Evolutionary conservation across 192 early-diverging fungal genomes (phyloP).

Genomic region (Linnemannia zychae): DNA sequence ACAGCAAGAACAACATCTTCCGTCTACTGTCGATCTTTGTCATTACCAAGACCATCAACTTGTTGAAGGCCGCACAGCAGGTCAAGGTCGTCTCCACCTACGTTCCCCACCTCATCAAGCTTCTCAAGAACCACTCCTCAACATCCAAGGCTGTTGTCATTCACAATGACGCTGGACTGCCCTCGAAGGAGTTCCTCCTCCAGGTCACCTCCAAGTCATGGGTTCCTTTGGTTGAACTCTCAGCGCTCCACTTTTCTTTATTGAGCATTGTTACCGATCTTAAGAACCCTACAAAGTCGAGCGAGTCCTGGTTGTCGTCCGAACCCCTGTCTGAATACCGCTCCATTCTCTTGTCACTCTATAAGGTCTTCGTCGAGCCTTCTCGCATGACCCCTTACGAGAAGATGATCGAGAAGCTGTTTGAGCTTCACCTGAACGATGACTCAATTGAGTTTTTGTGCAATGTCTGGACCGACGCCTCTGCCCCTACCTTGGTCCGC

Average conservation of each 20-base stretch:
- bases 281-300: slow-evolving; percentile 34
- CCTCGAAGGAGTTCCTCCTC: slow-evolving; percentile 31
- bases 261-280: slow-evolving; percentile 52
- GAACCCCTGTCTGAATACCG: slow-evolving; percentile 35
- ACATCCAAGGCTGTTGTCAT: slow-evolving; percentile 5
- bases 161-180: slow-evolving; percentile 27
- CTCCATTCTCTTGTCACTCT: slow-evolving; percentile 34
- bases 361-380: slow-evolving; percentile 57
- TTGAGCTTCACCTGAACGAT: slow-evolving; percentile 51
- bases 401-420: slow-evolving; percentile 53
- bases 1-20: slow-evolving; percentile 32
- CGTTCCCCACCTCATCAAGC: slow-evolving; percentile 35
- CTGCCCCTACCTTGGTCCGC: slow-evolving; percentile 38
- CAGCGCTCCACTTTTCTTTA: slow-evolving; percentile 48
- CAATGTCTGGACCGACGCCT: slow-evolving; percentile 55
- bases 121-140: slow-evolving; percentile 20
- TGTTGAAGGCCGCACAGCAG: slow-evolving; percentile 27
- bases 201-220: slow-evolving; percentile 46
- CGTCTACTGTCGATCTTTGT: slow-evolving; percentile 58
- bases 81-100: slow-evolving; percentile 24
- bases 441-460: slow-evolving; percentile 60
- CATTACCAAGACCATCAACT: slow-evolving; percentile 45
- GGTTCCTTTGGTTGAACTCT: slow-evolving; percentile 38
- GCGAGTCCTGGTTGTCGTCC: slow-evolving; percentile 27
- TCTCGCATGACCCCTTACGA: slow-evolving; percentile 53